Conservation (phyloP, 2,329 filamentous ascomycete genomes). For the Lachnellula arida region DNA sequence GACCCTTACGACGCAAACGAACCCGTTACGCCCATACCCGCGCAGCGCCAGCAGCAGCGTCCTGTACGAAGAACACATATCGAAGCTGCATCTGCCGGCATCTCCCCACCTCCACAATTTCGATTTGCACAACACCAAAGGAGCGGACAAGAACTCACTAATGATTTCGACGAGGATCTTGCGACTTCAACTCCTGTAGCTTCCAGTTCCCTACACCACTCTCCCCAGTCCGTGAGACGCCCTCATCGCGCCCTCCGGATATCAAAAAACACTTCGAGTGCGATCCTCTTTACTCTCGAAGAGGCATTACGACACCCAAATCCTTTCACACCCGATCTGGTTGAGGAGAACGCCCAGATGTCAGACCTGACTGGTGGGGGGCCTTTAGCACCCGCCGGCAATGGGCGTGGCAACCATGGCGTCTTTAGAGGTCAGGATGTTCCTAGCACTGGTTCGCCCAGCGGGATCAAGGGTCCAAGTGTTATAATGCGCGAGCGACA, state of each 20-base stretch:
- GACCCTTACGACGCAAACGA: conserved; percentile 34
- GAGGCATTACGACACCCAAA: conserved; percentile 81
- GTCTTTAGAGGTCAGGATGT: conserved; percentile 42
- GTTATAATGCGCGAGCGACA: conserved; percentile 88
- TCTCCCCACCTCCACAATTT: conserved; percentile 27
- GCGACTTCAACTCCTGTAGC: conserved; percentile 23
- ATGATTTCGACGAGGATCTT: conserved; percentile 28
- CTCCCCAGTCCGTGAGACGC: conserved; percentile 29
- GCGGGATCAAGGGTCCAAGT: conserved; percentile 72
- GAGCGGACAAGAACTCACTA: conserved; percentile 16
- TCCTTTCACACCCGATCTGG: conserved; percentile 74
- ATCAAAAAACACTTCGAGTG: conserved; percentile 79
- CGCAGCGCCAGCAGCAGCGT: conserved; percentile 31
- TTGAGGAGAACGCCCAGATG: conserved; percentile 90
- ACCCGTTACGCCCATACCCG: conserved; percentile 24
- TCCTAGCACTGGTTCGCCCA: conserved; percentile 42
- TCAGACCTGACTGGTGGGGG: conserved; percentile 68
- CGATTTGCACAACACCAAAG: conserved; percentile 19
- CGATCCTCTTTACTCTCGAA: conserved; percentile 88
- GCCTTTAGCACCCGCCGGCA: conserved; percentile 50
- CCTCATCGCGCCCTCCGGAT: conserved; percentile 55
- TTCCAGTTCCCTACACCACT: conserved; percentile 18
- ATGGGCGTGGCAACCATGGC: conserved; percentile 56
- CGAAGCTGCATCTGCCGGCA: conserved; percentile 31
- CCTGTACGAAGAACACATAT: conserved; percentile 29